Percentiles rank a stretch among this genome's conserved stretches.
Evolutionary conservation across 805 yeast species (phyloP).

Genomic region (Candida piceae): DNA sequence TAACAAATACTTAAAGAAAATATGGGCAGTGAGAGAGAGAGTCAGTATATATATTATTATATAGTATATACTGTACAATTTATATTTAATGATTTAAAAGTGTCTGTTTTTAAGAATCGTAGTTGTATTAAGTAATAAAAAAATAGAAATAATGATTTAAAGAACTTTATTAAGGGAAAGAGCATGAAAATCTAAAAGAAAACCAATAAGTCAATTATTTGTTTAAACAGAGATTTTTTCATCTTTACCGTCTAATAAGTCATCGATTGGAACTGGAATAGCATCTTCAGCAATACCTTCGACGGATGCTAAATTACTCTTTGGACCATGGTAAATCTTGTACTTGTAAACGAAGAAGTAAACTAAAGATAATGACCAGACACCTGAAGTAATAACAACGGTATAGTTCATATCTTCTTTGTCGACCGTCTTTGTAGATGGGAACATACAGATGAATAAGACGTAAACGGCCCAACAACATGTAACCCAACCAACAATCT

Average conservation of each 20-base stretch:
- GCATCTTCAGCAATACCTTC: conserved; percentile 8
- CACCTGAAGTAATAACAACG: conserved; percentile 54
- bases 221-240: background rate
- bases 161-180: no score
- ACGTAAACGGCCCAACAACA: conserved; percentile 47
- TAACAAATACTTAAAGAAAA: no score
- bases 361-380: no score
- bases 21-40: no score
- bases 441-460: conserved; percentile 59
- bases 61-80: no score
- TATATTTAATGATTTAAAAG: no score
- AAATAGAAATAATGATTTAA: no score
- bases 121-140: no score
- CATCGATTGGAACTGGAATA: conserved; percentile 7
- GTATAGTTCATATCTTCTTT: conserved; percentile 63
- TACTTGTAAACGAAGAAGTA: conserved; percentile 20
- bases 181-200: no score
- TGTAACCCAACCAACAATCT: conserved; percentile 40
- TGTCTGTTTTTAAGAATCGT: no score
- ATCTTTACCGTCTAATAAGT: background rate
- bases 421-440: conserved; percentile 37
- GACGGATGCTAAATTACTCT: conserved; percentile 21
- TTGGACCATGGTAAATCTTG: conserved; percentile 25
- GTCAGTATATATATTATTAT: no score
- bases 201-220: no score